These are phyloP conservation scores for Imleria badia DNA, from an alignment of 768 basidiomycete genomes.

Conservation along the genomic window DNA sequence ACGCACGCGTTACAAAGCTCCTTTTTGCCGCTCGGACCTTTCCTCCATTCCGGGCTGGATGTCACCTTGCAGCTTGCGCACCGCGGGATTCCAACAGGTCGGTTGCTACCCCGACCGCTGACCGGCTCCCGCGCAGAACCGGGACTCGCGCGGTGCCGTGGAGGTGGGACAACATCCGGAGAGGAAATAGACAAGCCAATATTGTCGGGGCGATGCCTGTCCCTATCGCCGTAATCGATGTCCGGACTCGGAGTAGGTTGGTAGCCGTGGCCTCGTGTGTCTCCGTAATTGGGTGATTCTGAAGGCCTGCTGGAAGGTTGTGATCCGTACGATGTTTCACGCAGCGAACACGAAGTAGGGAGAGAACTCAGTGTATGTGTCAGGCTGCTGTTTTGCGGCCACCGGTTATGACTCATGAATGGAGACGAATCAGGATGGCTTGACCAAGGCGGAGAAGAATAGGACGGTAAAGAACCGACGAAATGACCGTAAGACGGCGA, in stretches of 20 bases:
- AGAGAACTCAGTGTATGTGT: slow-evolving; percentile 27
- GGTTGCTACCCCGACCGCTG: slow-evolving; percentile 47
- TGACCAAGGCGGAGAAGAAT: slow-evolving; percentile 30
- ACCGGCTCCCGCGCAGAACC: slow-evolving; percentile 48
- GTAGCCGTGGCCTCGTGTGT: slow-evolving; percentile 36
- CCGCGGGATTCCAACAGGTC: slow-evolving; percentile 68
- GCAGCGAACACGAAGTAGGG: slow-evolving; percentile 28
- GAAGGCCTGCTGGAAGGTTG: slow-evolving; percentile 40
- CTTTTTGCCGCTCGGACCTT: slow-evolving; percentile 87
- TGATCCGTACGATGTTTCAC: slow-evolving; percentile 29
- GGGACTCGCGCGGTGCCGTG: slow-evolving; percentile 56
- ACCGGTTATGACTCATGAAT: slow-evolving; percentile 31
- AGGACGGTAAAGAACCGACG: slow-evolving; percentile 23
- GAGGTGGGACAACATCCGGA: slow-evolving; percentile 53
- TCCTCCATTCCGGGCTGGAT: slow-evolving; percentile 87
- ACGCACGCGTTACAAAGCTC: slow-evolving; percentile 91
- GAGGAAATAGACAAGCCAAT: slow-evolving; percentile 25
- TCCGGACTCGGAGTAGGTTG: slow-evolving; percentile 39
- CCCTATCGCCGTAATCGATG: slow-evolving; percentile 38
- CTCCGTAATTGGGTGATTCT: slow-evolving; percentile 30
- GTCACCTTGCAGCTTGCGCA: slow-evolving; percentile 83
- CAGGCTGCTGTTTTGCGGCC: slow-evolving; percentile 29
- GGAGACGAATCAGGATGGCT: slow-evolving; percentile 29
- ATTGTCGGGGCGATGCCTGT: slow-evolving; percentile 36
- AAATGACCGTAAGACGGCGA: slow-evolving; percentile 30